Evolutionary conservation across 1,284 basidiomycete genomes (phyloP).

Genomic region (Apiotrichum veenhuisii): DNA sequence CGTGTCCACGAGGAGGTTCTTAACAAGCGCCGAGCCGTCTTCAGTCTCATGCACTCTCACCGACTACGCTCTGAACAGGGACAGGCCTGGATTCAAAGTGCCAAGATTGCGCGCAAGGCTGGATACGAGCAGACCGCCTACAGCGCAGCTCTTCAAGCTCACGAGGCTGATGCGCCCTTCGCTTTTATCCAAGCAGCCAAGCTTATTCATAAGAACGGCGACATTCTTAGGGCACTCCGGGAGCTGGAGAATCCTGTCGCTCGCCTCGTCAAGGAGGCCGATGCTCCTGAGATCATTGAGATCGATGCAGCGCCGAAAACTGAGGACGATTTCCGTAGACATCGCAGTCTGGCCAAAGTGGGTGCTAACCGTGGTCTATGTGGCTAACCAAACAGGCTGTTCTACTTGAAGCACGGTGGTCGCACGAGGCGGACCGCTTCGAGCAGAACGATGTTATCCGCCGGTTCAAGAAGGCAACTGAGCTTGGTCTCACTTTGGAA

Average conservation of each 20-base stretch:
- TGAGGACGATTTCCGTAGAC: conserved; percentile 46
- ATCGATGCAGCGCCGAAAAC: conserved; percentile 55
- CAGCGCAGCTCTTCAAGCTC: conserved; percentile 88
- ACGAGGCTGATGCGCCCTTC: conserved; percentile 68
- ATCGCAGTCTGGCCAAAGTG: conserved; percentile 63
- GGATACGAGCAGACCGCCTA: conserved; percentile 96
- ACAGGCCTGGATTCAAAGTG: conserved; percentile 82
- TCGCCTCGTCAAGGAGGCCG: conserved; percentile 3
- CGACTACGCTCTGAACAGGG: conserved; percentile 62
- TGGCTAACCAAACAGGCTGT: conserved; percentile 60
- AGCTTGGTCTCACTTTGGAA: conserved; percentile 65
- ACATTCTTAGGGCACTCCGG: conserved; percentile 79
- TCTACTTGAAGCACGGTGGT: conserved; percentile 86
- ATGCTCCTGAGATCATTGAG: conserved; percentile 51
- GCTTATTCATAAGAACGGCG: conserved; percentile 72
- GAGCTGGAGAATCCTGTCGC: conserved; percentile 56
- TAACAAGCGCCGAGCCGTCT: conserved; percentile 82
- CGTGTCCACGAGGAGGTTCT: conserved; percentile 86
- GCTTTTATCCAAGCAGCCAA: conserved; percentile 91
- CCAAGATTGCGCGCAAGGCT: conserved; percentile 92
- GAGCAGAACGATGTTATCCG: conserved; percentile 64
- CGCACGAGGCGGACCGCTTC: conserved; percentile 80
- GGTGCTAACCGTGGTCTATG: conserved; percentile 7
- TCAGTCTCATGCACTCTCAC: conserved; percentile 52
- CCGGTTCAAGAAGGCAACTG: conserved; percentile 59